phyloP scores from a whole-genome alignment of 352 stramenopile genomes.

The Hyaloperonospora arabidopsidis region DNA sequence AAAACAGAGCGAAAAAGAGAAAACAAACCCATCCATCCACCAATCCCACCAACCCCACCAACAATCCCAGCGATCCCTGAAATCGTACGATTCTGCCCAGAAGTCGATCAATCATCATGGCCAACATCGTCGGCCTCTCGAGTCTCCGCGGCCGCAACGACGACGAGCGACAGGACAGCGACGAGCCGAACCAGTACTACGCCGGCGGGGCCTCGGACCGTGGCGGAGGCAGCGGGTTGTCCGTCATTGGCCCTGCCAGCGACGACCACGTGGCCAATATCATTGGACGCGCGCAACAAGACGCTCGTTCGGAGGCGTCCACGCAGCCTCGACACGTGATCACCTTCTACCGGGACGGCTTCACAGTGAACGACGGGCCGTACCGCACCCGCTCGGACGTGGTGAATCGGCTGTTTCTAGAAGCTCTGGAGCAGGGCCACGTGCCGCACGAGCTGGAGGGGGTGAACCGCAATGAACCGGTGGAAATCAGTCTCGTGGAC shows the following conservation, averaged over 20 bases:
- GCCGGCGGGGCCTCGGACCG: conserved; percentile 53
- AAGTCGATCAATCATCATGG: conserved; percentile 30
- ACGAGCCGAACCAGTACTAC: conserved; percentile 63
- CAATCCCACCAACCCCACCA: too few species aligned
- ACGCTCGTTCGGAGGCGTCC: conserved; percentile 31
- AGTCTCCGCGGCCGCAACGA: conserved; percentile 45
- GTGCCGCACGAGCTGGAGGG: conserved; percentile 73
- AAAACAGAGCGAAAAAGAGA: too few species aligned
- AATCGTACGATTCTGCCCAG: too few species aligned
- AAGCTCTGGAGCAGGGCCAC: conserved; percentile 68
- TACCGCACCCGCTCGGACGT: conserved; percentile 64
- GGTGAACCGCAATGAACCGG: conserved; percentile 53
- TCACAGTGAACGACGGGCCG: conserved; percentile 73
- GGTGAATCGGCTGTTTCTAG: conserved; percentile 68
- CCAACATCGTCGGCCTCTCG: conserved; percentile 78
- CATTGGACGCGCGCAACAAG: conserved; percentile 69
- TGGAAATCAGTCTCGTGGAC: conserved; percentile 81
- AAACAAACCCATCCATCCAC: too few species aligned
- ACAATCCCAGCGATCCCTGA: neutral
- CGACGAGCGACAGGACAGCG: conserved; percentile 27
- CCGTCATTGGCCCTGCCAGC: conserved; percentile 52
- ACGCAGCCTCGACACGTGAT: conserved; percentile 51
- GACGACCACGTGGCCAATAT: conserved; percentile 72
- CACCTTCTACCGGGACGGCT: conserved; percentile 83
- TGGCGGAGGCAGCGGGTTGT: conserved; percentile 68